Conservation (phyloP, 495 filamentous ascomycete genomes). For the Terfezia boudieri region DNA sequence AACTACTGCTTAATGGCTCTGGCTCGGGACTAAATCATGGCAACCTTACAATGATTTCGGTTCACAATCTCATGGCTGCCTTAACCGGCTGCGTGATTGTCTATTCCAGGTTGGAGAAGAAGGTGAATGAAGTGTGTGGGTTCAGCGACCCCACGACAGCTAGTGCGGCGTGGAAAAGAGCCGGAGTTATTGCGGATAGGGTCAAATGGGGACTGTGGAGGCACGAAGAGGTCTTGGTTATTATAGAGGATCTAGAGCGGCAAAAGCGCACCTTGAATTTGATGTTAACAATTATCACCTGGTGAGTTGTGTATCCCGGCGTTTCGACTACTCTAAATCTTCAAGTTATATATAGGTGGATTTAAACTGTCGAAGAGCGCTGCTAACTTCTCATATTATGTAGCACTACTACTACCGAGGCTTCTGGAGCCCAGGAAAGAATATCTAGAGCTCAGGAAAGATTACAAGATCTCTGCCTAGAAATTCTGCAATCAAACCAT, state of each 20-base stretch:
- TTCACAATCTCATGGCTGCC: background rate
- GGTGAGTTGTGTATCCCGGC: background rate
- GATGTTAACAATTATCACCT: background rate
- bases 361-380: background rate
- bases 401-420: background rate
- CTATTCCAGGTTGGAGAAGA: background rate
- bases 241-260: background rate
- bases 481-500: too few relatives aligned
- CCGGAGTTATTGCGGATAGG: background rate
- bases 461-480: background rate
- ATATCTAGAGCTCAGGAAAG: background rate
- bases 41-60: background rate
- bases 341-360: too few relatives aligned
- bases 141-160: background rate
- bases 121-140: background rate
- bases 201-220: background rate
- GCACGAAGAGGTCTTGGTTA: background rate
- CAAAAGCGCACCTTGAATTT: background rate
- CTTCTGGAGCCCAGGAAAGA: background rate
- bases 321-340: too few relatives aligned
- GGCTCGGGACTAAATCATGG: background rate
- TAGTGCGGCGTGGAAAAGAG: too few relatives aligned
- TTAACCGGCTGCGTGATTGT: background rate
- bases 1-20: background rate
- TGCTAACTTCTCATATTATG: background rate